Percentiles rank a stretch among this genome's conserved stretches.
These are phyloP conservation scores for Rhizopogon vesiculosus DNA, from an alignment of 768 basidiomycete genomes.

Conservation along the genomic window DNA sequence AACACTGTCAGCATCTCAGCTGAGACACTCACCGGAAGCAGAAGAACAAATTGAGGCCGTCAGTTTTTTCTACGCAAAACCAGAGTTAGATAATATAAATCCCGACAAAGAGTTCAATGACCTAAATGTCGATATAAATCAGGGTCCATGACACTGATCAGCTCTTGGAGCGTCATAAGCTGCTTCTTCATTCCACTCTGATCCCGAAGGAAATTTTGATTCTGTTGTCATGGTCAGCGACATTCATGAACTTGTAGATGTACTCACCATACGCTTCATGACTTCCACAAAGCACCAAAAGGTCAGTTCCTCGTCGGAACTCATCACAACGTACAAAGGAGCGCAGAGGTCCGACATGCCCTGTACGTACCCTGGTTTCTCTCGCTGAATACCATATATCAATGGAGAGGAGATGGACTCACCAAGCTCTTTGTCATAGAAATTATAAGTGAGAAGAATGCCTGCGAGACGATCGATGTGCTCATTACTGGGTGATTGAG, in stretches of 20 bases:
- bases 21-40: constrained; percentile 76
- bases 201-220: constrained; percentile 92
- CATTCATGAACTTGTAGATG: background rate
- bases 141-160: constrained; percentile 93
- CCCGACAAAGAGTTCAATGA: constrained; percentile 17
- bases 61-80: constrained; percentile 65
- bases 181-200: constrained; percentile 99
- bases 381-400: constrained; percentile 6
- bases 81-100: background rate
- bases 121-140: constrained; percentile 90
- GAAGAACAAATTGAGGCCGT: constrained; percentile 92
- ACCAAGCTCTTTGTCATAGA: constrained; percentile 87
- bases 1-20: background rate
- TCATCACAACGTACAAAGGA: constrained; percentile 90
- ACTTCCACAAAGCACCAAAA: constrained; percentile 97
- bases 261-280: constrained; percentile 90
- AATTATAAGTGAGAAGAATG: constrained; percentile 88
- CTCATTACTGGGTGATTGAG: constrained; percentile 85
- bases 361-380: constrained; percentile 83
- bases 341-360: constrained; percentile 98
- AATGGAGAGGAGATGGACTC: constrained; percentile 21
- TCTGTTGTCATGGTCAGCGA: constrained; percentile 40
- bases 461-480: constrained; percentile 86
- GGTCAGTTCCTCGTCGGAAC: constrained; percentile 81
- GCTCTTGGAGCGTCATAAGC: constrained; percentile 80